Conservation (phyloP, 129 eudicot genomes). For the Tagetes erecta region DNA sequence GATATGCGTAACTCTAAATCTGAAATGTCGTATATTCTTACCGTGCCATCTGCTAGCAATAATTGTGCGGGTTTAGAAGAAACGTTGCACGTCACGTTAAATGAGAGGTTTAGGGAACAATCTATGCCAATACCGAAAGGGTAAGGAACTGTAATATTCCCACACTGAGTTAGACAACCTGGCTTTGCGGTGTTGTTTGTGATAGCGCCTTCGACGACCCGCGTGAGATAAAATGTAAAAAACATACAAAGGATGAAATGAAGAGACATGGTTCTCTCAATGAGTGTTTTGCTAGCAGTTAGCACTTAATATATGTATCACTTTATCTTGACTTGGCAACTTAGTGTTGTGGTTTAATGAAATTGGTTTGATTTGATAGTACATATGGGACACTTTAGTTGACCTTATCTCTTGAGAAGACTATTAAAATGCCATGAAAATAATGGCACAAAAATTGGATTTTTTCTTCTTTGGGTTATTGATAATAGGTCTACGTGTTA, state of each 20-base stretch:
- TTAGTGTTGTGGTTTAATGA: too few species aligned
- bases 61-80: background rate
- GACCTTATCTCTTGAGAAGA: background rate
- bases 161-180: background rate
- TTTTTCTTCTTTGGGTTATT: too few species aligned
- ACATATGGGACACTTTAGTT: background rate
- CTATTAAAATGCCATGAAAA: background rate
- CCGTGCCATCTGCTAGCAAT: background rate
- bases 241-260: background rate
- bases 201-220: background rate
- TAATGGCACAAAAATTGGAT: background rate
- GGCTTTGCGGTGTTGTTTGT: background rate
- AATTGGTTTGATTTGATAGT: background rate
- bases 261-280: background rate
- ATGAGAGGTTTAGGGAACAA: background rate
- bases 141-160: conserved; percentile 3
- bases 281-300: background rate
- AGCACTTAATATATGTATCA: too few species aligned
- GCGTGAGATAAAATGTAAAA: background rate
- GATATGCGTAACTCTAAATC: background rate
- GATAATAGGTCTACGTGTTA: too few species aligned
- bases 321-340: too few species aligned
- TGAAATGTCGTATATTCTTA: background rate
- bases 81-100: background rate
- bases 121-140: background rate